Evolutionary conservation across 225 moss, liverwort and hornwort species (phyloP).

Genomic region (Marchantia polymorpha): DNA sequence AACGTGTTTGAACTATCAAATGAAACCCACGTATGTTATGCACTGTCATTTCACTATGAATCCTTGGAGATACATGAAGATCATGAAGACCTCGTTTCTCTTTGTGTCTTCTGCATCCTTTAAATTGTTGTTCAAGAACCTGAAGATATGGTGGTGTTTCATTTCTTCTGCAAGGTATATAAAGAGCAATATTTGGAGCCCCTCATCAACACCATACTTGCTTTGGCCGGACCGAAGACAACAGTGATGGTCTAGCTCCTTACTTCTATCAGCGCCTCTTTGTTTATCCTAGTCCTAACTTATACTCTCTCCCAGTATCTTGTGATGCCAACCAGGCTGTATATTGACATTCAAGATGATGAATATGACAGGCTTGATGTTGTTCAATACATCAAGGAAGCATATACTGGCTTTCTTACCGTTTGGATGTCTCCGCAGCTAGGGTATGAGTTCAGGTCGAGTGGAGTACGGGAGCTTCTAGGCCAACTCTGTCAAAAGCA

Average conservation of each 20-base stretch:
- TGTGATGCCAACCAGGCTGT: not conserved
- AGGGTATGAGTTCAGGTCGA: constrained; percentile 87
- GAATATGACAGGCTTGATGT: not conserved
- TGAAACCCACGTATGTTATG: not conserved
- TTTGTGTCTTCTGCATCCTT: no score
- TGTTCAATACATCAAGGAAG: not conserved
- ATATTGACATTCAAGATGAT: not conserved
- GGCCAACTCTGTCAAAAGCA: constrained; percentile 60
- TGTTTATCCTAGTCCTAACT: not conserved
- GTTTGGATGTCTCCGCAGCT: constrained; percentile 44
- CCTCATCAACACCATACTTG: constrained; percentile 64
- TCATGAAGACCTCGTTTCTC: no score
- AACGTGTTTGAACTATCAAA: not conserved
- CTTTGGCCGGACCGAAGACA: constrained; percentile 79
- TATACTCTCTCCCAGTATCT: not conserved
- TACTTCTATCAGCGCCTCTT: not conserved
- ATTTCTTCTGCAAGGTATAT: constrained; percentile 57
- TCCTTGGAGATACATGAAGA: no score
- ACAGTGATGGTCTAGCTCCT: constrained; percentile 60
- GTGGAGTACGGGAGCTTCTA: constrained; percentile 75
- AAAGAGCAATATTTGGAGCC: constrained; percentile 80
- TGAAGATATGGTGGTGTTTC: not conserved
- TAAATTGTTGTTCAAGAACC: not conserved
- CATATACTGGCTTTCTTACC: not conserved
- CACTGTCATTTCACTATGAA: not conserved